Evolutionary conservation across 192 early-diverging fungal species (phyloP).

Genomic region (Mortierella alpina): DNA sequence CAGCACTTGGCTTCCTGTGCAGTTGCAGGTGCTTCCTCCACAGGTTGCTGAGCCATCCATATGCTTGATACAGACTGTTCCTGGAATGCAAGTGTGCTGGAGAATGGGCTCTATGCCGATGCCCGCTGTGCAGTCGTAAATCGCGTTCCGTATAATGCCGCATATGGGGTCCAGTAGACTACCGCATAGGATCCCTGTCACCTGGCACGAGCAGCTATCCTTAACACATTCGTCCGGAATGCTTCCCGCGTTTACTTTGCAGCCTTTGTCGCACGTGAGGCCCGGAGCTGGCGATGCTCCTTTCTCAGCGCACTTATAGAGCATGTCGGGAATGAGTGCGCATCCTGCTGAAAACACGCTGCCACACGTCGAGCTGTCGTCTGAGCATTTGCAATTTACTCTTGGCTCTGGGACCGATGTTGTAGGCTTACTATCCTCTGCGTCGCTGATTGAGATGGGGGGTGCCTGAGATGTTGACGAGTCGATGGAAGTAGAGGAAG

Average conservation of each 20-base stretch:
- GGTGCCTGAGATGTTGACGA: background rate
- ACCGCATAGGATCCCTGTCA: background rate
- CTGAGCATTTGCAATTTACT: background rate
- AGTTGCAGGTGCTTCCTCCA: background rate
- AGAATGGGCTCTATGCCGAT: background rate
- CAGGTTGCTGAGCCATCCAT: background rate
- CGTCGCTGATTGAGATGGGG: background rate
- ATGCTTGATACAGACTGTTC: background rate
- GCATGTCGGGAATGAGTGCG: background rate
- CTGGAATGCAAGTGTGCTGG: background rate
- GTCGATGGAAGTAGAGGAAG: too few relatives aligned
- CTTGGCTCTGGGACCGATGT: too few relatives aligned
- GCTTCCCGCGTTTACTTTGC: too few relatives aligned
- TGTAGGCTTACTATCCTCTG: background rate
- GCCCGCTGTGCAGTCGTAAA: conserved; percentile 7
- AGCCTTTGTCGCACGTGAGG: too few relatives aligned
- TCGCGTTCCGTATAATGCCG: background rate
- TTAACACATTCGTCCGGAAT: too few relatives aligned
- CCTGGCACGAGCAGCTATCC: too few relatives aligned
- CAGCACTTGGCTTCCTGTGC: background rate
- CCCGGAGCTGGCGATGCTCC: background rate
- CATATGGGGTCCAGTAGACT: background rate
- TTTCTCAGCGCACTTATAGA: conserved; percentile 2
- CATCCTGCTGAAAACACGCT: background rate
- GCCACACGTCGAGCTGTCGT: background rate